phyloP scores from a whole-genome alignment of 2,329 filamentous ascomycete species.

The Sporothrix brasiliensis region DNA sequence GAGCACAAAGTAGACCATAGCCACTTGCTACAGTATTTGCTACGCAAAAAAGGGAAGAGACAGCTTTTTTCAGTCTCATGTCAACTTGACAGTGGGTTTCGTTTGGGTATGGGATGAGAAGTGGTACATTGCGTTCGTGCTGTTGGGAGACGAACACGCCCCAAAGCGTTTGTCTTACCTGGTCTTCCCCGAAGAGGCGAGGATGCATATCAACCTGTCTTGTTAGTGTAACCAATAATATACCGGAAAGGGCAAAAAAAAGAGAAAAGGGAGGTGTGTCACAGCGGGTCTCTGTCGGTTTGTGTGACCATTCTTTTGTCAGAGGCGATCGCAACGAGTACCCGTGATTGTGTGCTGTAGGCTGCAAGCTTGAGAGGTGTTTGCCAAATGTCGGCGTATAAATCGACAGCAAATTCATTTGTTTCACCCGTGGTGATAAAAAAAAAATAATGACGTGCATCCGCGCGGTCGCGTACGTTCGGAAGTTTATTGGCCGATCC shows the following conservation, averaged over 20 bases:
- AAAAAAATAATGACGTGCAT: too few species aligned
- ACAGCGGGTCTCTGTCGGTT: not conserved
- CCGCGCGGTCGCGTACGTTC: too few species aligned
- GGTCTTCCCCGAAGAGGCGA: not conserved
- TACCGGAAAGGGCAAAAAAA: too few species aligned
- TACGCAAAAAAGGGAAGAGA: not conserved
- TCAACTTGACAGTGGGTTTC: not conserved
- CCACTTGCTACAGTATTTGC: not conserved
- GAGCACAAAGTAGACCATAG: not conserved
- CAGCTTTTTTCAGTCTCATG: not conserved
- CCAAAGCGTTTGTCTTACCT: not conserved
- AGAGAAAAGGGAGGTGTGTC: not conserved
- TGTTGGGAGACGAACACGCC: not conserved
- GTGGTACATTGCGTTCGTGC: not conserved
- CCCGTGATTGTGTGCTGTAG: too few species aligned
- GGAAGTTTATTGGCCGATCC: too few species aligned
- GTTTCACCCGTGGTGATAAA: too few species aligned
- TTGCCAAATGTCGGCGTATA: too few species aligned
- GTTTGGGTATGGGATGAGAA: too few species aligned
- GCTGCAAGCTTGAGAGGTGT: not conserved
- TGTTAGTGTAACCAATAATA: constrained; percentile 1
- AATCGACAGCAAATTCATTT: too few species aligned
- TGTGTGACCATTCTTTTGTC: not conserved
- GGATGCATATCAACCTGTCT: not conserved
- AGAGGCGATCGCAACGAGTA: not conserved